phyloP scores from a whole-genome alignment of 2,329 filamentous ascomycete species.

The Claviceps monticola region DNA sequence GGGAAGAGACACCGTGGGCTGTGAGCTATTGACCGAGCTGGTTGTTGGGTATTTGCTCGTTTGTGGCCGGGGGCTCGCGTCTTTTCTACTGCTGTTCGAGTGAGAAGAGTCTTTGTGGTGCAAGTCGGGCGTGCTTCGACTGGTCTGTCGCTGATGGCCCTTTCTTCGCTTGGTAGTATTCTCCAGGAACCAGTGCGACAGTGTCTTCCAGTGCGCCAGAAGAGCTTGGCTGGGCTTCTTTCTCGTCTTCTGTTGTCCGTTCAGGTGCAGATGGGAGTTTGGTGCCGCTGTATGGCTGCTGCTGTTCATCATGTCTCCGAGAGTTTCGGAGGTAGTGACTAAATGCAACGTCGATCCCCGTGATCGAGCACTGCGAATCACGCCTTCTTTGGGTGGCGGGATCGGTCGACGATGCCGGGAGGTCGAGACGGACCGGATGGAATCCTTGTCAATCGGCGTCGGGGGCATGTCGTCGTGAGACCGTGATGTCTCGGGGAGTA shows the following conservation, averaged over 20 bases:
- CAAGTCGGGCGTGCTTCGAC: slow-evolving; percentile 46
- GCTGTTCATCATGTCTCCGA: slow-evolving; percentile 15
- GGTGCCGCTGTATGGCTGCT: slow-evolving; percentile 11
- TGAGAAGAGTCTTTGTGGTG: slow-evolving; percentile 31
- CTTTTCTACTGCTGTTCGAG: slow-evolving; percentile 30
- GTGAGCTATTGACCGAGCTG: slow-evolving; percentile 17
- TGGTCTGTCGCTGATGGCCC: slow-evolving; percentile 34
- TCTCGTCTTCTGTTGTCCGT: slow-evolving; percentile 31
- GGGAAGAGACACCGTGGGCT: slow-evolving; percentile 31
- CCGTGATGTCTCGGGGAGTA: slow-evolving; percentile 49
- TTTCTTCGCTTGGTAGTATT: slow-evolving; percentile 40
- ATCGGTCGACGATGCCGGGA: slow-evolving; percentile 62
- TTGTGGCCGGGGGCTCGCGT: slow-evolving; percentile 43
- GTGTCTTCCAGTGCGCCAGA: slow-evolving; percentile 47
- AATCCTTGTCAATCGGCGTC: slow-evolving; percentile 66
- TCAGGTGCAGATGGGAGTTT: slow-evolving; percentile 9
- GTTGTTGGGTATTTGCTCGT: slow-evolving; percentile 41
- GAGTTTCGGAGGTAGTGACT: slow-evolving; percentile 49
- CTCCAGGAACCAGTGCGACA: slow-evolving; percentile 50
- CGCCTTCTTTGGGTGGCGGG: slow-evolving; percentile 74
- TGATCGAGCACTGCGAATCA: slow-evolving; percentile 53
- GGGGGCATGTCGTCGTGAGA: slow-evolving; percentile 39
- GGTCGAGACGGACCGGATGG: slow-evolving; percentile 60
- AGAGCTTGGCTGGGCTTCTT: slow-evolving; percentile 46
- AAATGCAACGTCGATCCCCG: slow-evolving; percentile 78